Base-by-base conservation (phyloP, 352 stramenopile species). In the Lagenidium giganteum region DNA sequence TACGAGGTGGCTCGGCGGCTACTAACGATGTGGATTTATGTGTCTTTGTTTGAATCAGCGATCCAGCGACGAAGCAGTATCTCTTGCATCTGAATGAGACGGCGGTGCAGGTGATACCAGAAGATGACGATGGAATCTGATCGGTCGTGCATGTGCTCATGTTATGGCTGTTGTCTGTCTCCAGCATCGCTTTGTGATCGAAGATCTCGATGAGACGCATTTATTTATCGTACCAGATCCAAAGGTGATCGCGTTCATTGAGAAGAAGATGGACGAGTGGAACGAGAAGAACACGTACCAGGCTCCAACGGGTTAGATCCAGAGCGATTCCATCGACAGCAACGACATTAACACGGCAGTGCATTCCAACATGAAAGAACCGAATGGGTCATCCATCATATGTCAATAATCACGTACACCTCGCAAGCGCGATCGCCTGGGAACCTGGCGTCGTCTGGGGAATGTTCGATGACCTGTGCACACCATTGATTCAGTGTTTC, bases 261-360 rank as follows among this genome's bases (percentile, higher is more conserved):
- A 93, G 48, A 85, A 87, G 60, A 93, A 90, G 66, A 88, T 93
- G 71, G 80, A 93, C 61, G 77, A 93, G 50, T 93, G 80, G 80
- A 93, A 93, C 53, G 77, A 93, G 46, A 83, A 78, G 51, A 93
- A 93, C 58, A 93, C 80, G 28, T 93, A 93, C 64, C 80, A 93
- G 50, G 67, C 72, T 21, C 77, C 80, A 13, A 90, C 80, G 4
- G 69, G 68, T 44, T 82, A 75, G 47, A 5, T n/a, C 18, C 9
- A 11, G 9, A 9, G 27, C 8, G 27, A 9, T 14, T 13, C 9
- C 14, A 14, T 32, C 14, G 27, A 32, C 27, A 13, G 8, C 27
- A 9, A 32, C 14, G 27, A 14, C 14, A 32, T 32, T n/a, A n/a
- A n/a, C n/a, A n/a, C n/a, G n/a, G n/a, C n/a, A n/a, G n/a, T n/a